Base-by-base conservation (phyloP, 768 basidiomycete species). In the Tricholoma hemisulphureum region DNA sequence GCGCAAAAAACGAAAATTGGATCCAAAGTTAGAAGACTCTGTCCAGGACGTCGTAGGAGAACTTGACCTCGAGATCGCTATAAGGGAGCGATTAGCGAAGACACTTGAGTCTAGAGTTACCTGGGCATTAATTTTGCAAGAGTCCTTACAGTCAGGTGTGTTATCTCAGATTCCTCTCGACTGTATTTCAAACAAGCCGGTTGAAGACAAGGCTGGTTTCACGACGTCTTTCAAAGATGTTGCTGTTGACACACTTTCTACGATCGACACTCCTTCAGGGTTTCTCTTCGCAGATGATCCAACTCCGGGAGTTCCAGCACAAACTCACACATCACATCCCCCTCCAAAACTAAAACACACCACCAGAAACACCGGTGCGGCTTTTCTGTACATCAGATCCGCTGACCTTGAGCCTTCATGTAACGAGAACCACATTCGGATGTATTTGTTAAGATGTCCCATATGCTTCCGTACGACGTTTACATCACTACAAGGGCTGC, bases 401-500 rank as follows among this genome's bases (percentile, higher is more conserved):
- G 60, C 60, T 32, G 59, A 63, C 51, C 67, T 67, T 43, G 59
- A 58, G 37, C 54, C 62, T 46, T 56, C 63, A 58, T 62, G 60
- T 34, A 60, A 62, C 29, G 65, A 67, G 32, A 65, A 62, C 8
- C 59, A 60, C 37, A 61, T 67, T 24, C 68, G 66, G 41, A 61
- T 72, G 14, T 74, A 75, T 53, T 68, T 82, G 21, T 66, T 84
- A 31, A 74, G 72, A 52, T 84, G 83, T 53, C 80, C 82, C 2
- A 64, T 64, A 37, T 83, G 82, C 57, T 63, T 66, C 18, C 75
- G 79, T 46, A 78, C 74, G 1, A 62, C 75, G 0, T 84, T 84
- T 58, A 76, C 75, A 4, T 77, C 78, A 6, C 72, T 83, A 1
- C 83, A 84, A 66, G 83, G 82, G 4, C 73, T 84, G 14, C 73